A percentile compares a stretch with the other conserved stretches of the same genome.
These are phyloP conservation scores for Coniochaeta sp. DNA, from an alignment of 2,329 filamentous ascomycete species.

Conservation along the genomic window DNA sequence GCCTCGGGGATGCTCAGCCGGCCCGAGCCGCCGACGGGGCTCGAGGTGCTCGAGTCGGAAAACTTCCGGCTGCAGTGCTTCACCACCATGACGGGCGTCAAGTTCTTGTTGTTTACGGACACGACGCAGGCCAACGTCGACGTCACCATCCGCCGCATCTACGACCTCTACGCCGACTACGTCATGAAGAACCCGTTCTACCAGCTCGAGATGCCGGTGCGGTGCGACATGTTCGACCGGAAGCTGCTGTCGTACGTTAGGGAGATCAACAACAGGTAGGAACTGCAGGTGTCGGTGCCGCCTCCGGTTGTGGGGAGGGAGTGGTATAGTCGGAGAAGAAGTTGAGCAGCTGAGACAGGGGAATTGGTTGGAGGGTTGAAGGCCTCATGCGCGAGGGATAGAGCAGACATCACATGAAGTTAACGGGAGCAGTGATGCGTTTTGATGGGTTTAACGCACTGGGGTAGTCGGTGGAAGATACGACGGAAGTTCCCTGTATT, in stretches of 20 bases:
- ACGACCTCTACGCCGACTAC: conserved; percentile 92
- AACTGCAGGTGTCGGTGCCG: not conserved
- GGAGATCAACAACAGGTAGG: conserved; percentile 54
- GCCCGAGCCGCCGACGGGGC: conserved; percentile 54
- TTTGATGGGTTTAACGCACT: not conserved
- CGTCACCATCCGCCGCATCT: conserved; percentile 73
- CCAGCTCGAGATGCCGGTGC: conserved; percentile 92
- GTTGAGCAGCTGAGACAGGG: not conserved
- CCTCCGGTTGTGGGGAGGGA: conserved; percentile 11
- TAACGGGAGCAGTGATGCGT: not conserved
- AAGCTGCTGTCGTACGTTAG: conserved; percentile 76
- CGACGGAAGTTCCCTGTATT: not conserved
- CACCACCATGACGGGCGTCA: conserved; percentile 87
- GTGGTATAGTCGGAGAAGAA: not conserved
- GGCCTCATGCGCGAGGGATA: too few species aligned
- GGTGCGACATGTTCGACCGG: conserved; percentile 92
- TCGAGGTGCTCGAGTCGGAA: conserved; percentile 89
- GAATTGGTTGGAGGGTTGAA: too few species aligned
- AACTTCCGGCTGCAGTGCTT: conserved; percentile 96
- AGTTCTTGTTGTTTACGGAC: conserved; percentile 94
- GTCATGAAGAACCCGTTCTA: conserved; percentile 99
- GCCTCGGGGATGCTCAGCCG: conserved; percentile 22
- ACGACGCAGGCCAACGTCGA: conserved; percentile 82
- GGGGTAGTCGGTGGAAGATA: not conserved
- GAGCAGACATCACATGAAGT: too few species aligned